These are phyloP conservation scores for Sphaerulina vaccinii DNA, from an alignment of 2,329 filamentous ascomycete genomes.

Conservation along the genomic window DNA sequence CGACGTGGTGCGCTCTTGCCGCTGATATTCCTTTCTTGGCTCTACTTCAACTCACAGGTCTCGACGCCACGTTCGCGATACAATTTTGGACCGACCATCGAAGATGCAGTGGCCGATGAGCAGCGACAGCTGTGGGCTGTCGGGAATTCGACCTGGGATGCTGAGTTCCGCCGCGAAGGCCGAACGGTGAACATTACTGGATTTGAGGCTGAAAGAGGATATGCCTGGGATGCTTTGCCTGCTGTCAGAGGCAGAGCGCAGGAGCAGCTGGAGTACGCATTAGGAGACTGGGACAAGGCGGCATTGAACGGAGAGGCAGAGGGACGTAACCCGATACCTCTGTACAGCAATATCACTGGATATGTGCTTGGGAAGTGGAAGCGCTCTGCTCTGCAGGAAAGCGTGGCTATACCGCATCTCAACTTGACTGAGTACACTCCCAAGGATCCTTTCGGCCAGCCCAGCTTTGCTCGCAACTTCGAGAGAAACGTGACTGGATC, in stretches of 20 bases:
- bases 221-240: constrained; percentile 73
- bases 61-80: constrained; percentile 35
- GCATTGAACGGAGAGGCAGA: constrained; percentile 42
- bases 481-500: constrained; percentile 76
- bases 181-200: constrained; percentile 63
- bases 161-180: constrained; percentile 50
- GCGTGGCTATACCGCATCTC: constrained; percentile 47
- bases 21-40: constrained; percentile 53
- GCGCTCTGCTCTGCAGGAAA: constrained; percentile 53
- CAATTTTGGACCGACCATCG: constrained; percentile 45
- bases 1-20: constrained; percentile 49
- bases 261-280: constrained; percentile 50
- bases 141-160: constrained; percentile 50
- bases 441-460: constrained; percentile 63
- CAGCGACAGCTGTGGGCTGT: constrained; percentile 51
- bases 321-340: constrained; percentile 46
- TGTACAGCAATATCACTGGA: constrained; percentile 79
- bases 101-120: constrained; percentile 53
- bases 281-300: constrained; percentile 39
- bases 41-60: constrained; percentile 51
- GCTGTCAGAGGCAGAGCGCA: constrained; percentile 65
- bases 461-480: constrained; percentile 55
- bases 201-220: constrained; percentile 69
- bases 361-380: constrained; percentile 75
- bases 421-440: constrained; percentile 59